Base-by-base conservation (phyloP, 2,329 filamentous ascomycete genomes). In the Calonectria pseudoreteaudii region DNA sequence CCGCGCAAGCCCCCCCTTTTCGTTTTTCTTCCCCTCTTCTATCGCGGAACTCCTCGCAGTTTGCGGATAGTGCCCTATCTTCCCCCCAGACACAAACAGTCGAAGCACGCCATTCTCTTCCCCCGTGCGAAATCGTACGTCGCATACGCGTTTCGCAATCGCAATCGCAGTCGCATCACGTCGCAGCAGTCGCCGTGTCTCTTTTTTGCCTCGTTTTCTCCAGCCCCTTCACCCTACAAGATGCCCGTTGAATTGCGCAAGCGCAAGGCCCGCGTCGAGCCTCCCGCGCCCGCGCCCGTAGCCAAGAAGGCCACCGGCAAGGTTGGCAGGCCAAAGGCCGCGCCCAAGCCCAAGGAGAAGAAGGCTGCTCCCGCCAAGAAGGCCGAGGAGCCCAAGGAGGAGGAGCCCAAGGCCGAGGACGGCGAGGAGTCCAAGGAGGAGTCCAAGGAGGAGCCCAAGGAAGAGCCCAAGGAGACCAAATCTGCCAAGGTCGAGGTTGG, bases 191-290 rank as follows among this genome's bases (percentile, higher is more conserved):
- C 71, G 36, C 49, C 41, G 41, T 72, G 66, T 34, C 30, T 66
- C 28, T 62, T 66, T 49, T 68, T 52, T 74, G 11, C n/a, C 44
- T 58, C 62, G 20, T 31, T 34, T 26, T 68, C 56, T 47, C 70
- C 49, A 26, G 26, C 67, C 68, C 70, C 53, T 34, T 58, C 69
- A 34, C 53, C 66, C 28, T 62, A n/a, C 47, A 75, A 41, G 73
- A 92, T 92, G 91, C 88, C 90, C 75, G 86, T 89, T 78, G 89
- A 89, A 80, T 86, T 92, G 53, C 88, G 91, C 84, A 92, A 92
- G 86, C 90, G 91, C 86, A 91, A 91, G 84, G 89, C 90, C 77
- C 87, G 87, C 68, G 56, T 62, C 36, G 86, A 85, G 80, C 84
- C 87, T 72, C 84, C 86, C 67, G 85, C 87, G 74, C 85, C 88